These are phyloP conservation scores for Fraxinus americana DNA, from an alignment of 257 asterid genomes.

Conservation along the genomic window DNA sequence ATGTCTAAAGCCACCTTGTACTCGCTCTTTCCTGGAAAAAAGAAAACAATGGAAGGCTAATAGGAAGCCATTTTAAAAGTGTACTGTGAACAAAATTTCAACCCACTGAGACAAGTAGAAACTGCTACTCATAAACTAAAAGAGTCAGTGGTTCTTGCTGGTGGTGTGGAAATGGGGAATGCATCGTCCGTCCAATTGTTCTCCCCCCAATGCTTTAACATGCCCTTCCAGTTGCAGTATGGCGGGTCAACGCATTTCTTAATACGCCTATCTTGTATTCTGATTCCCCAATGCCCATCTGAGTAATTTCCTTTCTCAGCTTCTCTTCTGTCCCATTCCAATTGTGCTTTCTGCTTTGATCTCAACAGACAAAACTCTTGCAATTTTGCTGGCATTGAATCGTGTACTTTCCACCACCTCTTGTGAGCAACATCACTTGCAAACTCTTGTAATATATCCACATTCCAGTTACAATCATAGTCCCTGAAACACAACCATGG, in stretches of 20 bases:
- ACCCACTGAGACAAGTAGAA: background rate
- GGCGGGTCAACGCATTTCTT: conserved; percentile 67
- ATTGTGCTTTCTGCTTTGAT: conserved; percentile 80
- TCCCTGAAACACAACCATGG: conserved; percentile 93
- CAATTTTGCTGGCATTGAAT: conserved; percentile 57
- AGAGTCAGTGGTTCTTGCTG: conserved; percentile 23
- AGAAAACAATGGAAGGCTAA: conserved; percentile 1
- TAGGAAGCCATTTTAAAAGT: background rate
- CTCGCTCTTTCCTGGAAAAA: background rate
- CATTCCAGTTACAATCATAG: conserved; percentile 90
- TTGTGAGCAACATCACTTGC: conserved; percentile 81
- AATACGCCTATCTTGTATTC: conserved; percentile 45
- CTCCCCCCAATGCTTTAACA: conserved; percentile 89
- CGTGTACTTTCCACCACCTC: conserved; percentile 90
- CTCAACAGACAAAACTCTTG: conserved; percentile 59
- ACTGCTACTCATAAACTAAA: conserved; percentile 21
- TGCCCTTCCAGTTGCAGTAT: conserved; percentile 69
- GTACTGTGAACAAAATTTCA: conserved; percentile 13
- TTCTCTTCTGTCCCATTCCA: conserved; percentile 83
- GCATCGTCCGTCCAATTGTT: conserved; percentile 61
- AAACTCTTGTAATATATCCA: conserved; percentile 73
- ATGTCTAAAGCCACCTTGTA: background rate
- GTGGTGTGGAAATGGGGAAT: conserved; percentile 46
- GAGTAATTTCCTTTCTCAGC: conserved; percentile 55
- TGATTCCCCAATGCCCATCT: conserved; percentile 75